Evolutionary conservation across 2,329 filamentous ascomycete species (phyloP), one percentile per base, ranked within the genome.

Genomic region (Verticillium albo-atrum): DNA sequence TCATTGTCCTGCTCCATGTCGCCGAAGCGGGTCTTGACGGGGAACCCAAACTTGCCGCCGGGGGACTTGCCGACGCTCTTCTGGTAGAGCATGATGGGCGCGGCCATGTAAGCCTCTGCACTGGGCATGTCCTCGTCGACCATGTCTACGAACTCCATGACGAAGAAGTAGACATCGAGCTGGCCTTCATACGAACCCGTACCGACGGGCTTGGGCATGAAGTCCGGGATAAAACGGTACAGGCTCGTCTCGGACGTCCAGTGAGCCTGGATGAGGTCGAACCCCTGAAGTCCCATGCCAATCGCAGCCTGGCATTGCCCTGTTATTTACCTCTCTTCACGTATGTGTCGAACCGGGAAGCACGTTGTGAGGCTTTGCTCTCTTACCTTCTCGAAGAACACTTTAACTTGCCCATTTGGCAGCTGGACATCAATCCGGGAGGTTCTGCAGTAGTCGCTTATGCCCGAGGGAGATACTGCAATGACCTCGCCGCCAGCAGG

Each of bases 1-100:
- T 58, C 66, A 51, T 72, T 73, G n/a, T 74, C 62, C 59, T 75
- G 71, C 1, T 72, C 72, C 2, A 75, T 50, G 51, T 72, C 65
- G 5, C 74, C 74, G 27, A 73, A 71, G 62, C 72, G 74, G 1
- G 75, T 77, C 9, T 67, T 64, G 30, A 67, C 62, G 32, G 71
- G 68, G 56, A 75, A 75, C 2, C 72, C 72, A 62, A 71, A 75
- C 53, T 70, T 71, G 4, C 71, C 71, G 35, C 65, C 65, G 6
- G 70, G 71, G 1, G 71, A 72, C 17, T 55, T 66, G 34, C 63
- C 67, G 64, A 66, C 64, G 63, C 67, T 70, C n/a, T 62, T 58
- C 20, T 25, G 58, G 60, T 70, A 67, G 3, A 70, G 60, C 4
- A 59, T 32, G 17, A 63, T 58, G 6, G 67, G 60, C 20, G 67